These are phyloP conservation scores for Inga laurina DNA, from an alignment of 306 rosid species.

Conservation along the genomic window DNA sequence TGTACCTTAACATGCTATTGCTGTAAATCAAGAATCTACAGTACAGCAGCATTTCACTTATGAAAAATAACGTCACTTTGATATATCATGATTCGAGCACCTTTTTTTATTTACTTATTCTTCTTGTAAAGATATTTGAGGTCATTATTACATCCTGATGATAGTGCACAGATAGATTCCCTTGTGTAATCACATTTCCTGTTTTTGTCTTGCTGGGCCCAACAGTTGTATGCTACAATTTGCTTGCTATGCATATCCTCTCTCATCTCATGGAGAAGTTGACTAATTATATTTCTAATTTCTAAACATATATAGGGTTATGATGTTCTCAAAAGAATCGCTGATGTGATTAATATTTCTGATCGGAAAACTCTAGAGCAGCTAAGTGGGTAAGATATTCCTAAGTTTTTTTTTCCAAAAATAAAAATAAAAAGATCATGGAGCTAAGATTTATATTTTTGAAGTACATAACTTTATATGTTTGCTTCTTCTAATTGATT, in stretches of 20 bases:
- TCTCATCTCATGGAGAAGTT: slow-evolving; percentile 3
- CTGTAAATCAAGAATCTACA: slow-evolving; percentile 9
- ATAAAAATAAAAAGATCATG: background rate
- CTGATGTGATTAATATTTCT: slow-evolving; percentile 69
- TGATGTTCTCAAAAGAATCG: slow-evolving; percentile 74
- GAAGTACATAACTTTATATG: slow-evolving; percentile 14
- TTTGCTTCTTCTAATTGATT: slow-evolving; percentile 31
- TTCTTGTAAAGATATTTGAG: background rate
- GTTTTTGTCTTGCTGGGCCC: slow-evolving; percentile 20
- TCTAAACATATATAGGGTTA: slow-evolving; percentile 63
- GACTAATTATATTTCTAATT: slow-evolving; percentile 30
- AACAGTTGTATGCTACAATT: slow-evolving; percentile 21
- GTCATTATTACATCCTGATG: slow-evolving; percentile 22
- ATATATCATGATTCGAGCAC: slow-evolving; percentile 12
- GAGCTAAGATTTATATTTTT: background rate
- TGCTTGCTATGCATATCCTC: slow-evolving; percentile 27
- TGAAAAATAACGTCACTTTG: background rate
- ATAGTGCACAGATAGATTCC: slow-evolving; percentile 24
- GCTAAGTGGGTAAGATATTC: slow-evolving; percentile 81
- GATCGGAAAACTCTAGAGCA: slow-evolving; percentile 61
- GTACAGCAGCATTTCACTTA: background rate
- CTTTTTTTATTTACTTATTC: slow-evolving; percentile 4
- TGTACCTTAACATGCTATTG: slow-evolving; percentile 8
- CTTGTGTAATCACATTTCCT: slow-evolving; percentile 1
- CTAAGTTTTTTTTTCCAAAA: background rate